Percentiles rank a stretch among this genome's conserved stretches.
Evolutionary conservation across 2,329 filamentous ascomycete genomes (phyloP).

Genomic region (Leptosphaerulina australis): DNA sequence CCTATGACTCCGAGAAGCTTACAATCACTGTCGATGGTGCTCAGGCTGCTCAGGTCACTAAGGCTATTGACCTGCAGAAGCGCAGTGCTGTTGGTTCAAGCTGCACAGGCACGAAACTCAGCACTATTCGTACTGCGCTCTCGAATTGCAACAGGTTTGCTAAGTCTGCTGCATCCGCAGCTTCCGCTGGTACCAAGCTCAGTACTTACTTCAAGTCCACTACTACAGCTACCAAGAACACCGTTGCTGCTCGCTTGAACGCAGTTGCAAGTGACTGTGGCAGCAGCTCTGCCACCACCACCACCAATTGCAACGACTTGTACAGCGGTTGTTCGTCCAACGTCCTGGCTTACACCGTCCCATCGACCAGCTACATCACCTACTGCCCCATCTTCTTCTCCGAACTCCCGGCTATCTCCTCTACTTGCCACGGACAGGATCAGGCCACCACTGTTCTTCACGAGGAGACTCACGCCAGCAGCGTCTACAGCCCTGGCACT

Average conservation of each 20-base stretch:
- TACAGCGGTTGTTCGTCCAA: conserved; percentile 58
- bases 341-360: conserved; percentile 66
- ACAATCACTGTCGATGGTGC: conserved; percentile 63
- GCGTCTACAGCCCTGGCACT: conserved; percentile 60
- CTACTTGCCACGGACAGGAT: conserved; percentile 67
- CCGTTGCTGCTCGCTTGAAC: conserved; percentile 35
- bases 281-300: conserved; percentile 57
- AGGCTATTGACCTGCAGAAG: conserved; percentile 53
- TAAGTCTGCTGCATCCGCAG: conserved; percentile 57
- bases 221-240: conserved; percentile 51
- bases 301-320: conserved; percentile 65
- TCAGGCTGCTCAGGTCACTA: conserved; percentile 57
- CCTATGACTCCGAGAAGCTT: conserved; percentile 65
- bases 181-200: conserved; percentile 57
- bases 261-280: conserved; percentile 62
- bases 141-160: conserved; percentile 62
- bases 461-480: conserved; percentile 68
- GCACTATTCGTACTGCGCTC: conserved; percentile 58
- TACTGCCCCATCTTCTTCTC: conserved; percentile 68
- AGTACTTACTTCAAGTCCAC: conserved; percentile 69
- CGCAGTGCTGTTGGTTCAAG: conserved; percentile 60
- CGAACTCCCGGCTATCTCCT: conserved; percentile 56
- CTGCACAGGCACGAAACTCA: conserved; percentile 59
- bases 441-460: conserved; percentile 69
- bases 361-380: conserved; percentile 60